Base-by-base conservation (phyloP, 192 early-diverging fungal genomes). In the Rhizoclosmatium globosum region DNA sequence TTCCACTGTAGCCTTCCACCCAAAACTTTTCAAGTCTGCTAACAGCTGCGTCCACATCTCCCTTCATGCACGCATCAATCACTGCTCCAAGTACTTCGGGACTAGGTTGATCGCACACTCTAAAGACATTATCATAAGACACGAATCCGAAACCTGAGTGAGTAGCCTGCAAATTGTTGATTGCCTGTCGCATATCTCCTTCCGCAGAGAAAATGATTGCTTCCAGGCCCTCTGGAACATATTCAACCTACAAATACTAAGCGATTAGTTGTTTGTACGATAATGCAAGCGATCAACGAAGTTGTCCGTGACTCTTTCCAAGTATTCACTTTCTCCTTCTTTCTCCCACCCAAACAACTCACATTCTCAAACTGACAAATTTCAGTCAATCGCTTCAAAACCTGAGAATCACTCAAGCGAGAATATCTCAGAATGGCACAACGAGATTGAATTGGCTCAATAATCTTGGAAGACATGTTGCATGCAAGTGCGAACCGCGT, bases 131-230 rank as follows among this genome's bases (percentile, higher is more conserved):
- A 21, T 96, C 95, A 2, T 90, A 88, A 53, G 92, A 92, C 7
- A 99, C 87, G 78, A 92, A 89, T 7, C 91, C 91, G 76, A 97
- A 98, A 39, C 96, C 97, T 61, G 93, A 92, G 74, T 86, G 89
- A 1, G 96, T 95, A 17, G 95, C 91, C 84, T 98, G 97, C 56
- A 99, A 85, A 72, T 98, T 98, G 80, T 98, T 99, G 78, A 99
- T 90, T 2, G 95, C 98, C 84, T 98, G 98, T 31, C 98, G 92
- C 97, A 99, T 98, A 78, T 99, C 98, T 38, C 98, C 98, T 74
- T 99, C 98, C 15, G 95, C 92, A 45, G 95, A 95, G 81, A 98
- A 99, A 38, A 97, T 94, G 42, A 99, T 85, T 3, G 98, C 97
- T 68, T 97, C 94, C 4, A 98, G 82, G 23, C 97, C 98, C 74